Base-by-base conservation (phyloP, 495 filamentous ascomycete species). In the Aspergillus indologenus region DNA sequence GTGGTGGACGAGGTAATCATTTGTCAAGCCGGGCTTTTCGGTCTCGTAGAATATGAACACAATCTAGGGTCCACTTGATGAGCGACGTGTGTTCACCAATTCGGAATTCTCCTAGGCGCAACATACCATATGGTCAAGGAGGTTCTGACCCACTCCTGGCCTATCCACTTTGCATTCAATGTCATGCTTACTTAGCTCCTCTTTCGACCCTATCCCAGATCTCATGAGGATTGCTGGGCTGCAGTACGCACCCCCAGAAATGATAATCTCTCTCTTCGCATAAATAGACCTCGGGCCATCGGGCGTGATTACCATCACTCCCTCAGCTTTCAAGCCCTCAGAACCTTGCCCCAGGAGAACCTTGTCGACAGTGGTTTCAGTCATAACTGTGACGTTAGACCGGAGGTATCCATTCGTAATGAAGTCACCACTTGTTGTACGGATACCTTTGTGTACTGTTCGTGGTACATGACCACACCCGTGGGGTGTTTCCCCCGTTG, bases 191-290 rank as follows among this genome's bases (percentile, higher is more conserved):
- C 67, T 56, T 14, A 85, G 69, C 48, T 84, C 80, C 0, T 73
- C 70, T 8, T 69, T 72, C 0, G 80, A 74, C 0, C 84, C 83
- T 51, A 86, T 78, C 9, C 82, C 83, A 18, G 74, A 80, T 3
- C 81, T 78, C 58, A 83, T 79, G 11, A 86, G 69, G 17, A 85
- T 76, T 44, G 83, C 76, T 19, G 83, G 83, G 20, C 79, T 77
- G 72, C 82, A 83, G 69, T 83, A 85, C 18, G 80, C 71, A 3
- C 83, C 83, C 11, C 74, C 76, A 1, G 77, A 74, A 34, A 85
- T 64, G 48, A 86, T 78, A 42, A 83, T 75, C 46, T 86, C 83
- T 19, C 69, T 73, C 17, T 65, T 58, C 1, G 74, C 73, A 42
- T 58, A 47, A 53, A 68, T 73, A 1, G 56, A 65, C 47, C 59